phyloP scores from a whole-genome alignment of 805 yeast species.

The Citeromyces nyonsensis region DNA sequence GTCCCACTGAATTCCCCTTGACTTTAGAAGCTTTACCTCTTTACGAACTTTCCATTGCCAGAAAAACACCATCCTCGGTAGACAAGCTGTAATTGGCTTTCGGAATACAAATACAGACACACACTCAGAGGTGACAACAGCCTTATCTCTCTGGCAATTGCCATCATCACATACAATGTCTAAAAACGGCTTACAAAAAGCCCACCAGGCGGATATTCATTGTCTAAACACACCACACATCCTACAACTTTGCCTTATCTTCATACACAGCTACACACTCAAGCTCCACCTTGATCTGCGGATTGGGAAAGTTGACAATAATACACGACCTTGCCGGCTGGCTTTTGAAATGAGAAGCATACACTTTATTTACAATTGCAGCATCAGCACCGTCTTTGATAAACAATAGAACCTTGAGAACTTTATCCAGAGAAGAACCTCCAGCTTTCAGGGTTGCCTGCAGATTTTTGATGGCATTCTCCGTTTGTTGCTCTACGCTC shows the following conservation, averaged over 20 bases:
- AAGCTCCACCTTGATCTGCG: slow-evolving; percentile 31
- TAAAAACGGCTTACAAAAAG: no score
- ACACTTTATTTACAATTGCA: slow-evolving; percentile 25
- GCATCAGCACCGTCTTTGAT: slow-evolving; percentile 26
- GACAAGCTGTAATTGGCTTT: no score
- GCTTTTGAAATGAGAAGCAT: slow-evolving; percentile 25
- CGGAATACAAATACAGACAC: no score
- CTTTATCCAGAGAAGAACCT: slow-evolving; percentile 28
- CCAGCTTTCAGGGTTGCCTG: slow-evolving; percentile 22
- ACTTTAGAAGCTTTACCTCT: no score
- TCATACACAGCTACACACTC: slow-evolving; percentile 27
- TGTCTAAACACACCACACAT: no score
- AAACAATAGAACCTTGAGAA: slow-evolving; percentile 33
- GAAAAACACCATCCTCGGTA: no score
- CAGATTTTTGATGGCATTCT: slow-evolving; percentile 25
- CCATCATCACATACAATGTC: no score
- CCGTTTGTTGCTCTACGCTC: slow-evolving; percentile 27
- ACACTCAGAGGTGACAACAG: no score
- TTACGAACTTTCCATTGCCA: no score
- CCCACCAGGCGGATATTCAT: no score
- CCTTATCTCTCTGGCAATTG: no score
- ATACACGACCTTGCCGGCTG: slow-evolving; percentile 41
- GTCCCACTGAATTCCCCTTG: no score
- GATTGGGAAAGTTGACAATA: slow-evolving; percentile 33
- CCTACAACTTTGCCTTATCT: slow-evolving; percentile 8